A percentile compares a stretch with the other conserved stretches of the same genome.
Evolutionary conservation across 208 protist genomes (phyloP).

Genomic region (Jaenimonas drosophilae): DNA sequence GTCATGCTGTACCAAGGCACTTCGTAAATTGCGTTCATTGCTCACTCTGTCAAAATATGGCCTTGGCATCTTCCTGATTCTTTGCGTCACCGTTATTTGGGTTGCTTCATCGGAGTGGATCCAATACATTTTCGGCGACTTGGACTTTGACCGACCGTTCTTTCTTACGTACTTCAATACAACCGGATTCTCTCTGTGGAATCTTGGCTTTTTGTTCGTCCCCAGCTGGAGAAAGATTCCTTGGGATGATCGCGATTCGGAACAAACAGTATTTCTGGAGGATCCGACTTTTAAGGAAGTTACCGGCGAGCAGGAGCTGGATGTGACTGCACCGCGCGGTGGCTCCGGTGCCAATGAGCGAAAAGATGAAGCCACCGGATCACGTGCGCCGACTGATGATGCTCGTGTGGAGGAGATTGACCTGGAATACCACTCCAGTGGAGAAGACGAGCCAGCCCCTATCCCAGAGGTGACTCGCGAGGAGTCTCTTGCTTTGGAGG

Average conservation of each 20-base stretch:
- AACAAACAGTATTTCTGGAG: conserved; percentile 45
- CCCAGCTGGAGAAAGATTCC: conserved; percentile 42
- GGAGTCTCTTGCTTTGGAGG: not conserved
- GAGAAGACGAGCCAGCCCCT: no score
- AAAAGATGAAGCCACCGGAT: not conserved
- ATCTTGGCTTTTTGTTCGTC: conserved; percentile 56
- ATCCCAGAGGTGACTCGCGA: not conserved
- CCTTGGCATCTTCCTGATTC: conserved; percentile 72
- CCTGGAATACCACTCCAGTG: not conserved
- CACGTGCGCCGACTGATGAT: not conserved
- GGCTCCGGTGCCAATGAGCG: not conserved
- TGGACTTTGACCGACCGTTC: conserved; percentile 79
- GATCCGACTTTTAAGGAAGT: conserved; percentile 14
- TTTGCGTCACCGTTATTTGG: conserved; percentile 88
- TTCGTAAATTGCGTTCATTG: conserved; percentile 1
- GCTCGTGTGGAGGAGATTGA: not conserved
- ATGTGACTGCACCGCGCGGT: not conserved
- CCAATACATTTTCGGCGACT: conserved; percentile 77
- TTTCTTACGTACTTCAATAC: conserved; percentile 93
- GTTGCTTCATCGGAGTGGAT: conserved; percentile 84
- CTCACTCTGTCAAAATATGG: conserved; percentile 42
- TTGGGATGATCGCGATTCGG: conserved; percentile 22
- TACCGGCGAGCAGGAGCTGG: not conserved
- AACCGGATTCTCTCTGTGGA: conserved; percentile 74
- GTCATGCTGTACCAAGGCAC: not conserved